Conservation (phyloP, 1,139 yeast genomes). For the Saccharomycopsis phalli region DNA sequence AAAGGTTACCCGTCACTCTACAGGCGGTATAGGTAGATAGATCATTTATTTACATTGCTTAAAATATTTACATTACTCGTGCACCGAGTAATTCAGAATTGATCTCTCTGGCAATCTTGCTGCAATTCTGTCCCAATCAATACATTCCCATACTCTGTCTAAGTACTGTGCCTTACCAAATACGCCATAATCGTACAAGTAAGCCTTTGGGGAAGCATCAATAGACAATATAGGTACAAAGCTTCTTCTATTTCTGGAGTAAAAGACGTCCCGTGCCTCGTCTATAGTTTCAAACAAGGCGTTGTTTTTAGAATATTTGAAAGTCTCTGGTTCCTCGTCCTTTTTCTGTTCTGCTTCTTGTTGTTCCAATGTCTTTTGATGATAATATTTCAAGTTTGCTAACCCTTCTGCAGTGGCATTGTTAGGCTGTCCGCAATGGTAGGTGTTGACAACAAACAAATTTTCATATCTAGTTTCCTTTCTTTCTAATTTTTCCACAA, state of each 20-base stretch:
- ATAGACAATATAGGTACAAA: slow-evolving; percentile 59
- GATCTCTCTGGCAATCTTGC: slow-evolving; percentile 42
- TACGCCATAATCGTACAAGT: slow-evolving; percentile 65
- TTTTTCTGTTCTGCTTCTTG: slow-evolving; percentile 6
- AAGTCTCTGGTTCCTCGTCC: neutral
- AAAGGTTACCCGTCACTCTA: too few species aligned
- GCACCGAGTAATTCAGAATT: neutral
- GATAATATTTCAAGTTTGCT: slow-evolving; percentile 25
- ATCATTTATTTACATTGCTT: neutral
- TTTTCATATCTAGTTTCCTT: slow-evolving; percentile 33
- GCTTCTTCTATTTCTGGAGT: slow-evolving; percentile 22
- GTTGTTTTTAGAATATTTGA: slow-evolving; percentile 5
- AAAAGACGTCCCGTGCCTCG: slow-evolving; percentile 27
- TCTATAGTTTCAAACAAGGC: slow-evolving; percentile 24
- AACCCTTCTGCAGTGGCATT: slow-evolving; percentile 24
- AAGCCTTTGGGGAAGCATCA: slow-evolving; percentile 63
- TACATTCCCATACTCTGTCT: slow-evolving; percentile 62
- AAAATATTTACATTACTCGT: neutral
- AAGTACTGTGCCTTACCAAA: slow-evolving; percentile 61
- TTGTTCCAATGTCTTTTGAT: slow-evolving; percentile 20
- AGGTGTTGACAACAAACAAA: slow-evolving; percentile 64
- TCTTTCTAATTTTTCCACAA: slow-evolving; percentile 41
- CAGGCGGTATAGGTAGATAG: too few species aligned
- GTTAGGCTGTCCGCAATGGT: slow-evolving; percentile 62
- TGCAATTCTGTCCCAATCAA: slow-evolving; percentile 61